A percentile compares a stretch with the other conserved stretches of the same genome.
Evolutionary conservation across 140 eudicot genomes (phyloP).

Genomic region (Stevia rebaudiana): DNA sequence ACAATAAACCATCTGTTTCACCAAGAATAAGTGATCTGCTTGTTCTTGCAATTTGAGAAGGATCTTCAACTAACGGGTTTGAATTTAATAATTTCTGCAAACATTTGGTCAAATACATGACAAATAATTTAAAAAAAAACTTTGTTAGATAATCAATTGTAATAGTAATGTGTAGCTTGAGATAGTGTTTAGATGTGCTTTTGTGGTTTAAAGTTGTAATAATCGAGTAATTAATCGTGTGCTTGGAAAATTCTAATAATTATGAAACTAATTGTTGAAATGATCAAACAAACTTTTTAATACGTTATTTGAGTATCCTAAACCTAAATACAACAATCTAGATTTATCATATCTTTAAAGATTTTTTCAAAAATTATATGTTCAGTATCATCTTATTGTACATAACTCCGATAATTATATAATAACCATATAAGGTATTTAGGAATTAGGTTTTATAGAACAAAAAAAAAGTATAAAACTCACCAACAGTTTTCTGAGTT

Average conservation of each 20-base stretch:
- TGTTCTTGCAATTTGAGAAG: conserved; percentile 72
- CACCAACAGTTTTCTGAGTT: conserved; percentile 77
- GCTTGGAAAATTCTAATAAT: not conserved
- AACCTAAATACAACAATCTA: not conserved
- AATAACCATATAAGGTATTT: not conserved
- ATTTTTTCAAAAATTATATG: not conserved
- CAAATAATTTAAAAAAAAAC: not conserved
- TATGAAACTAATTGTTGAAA: not conserved
- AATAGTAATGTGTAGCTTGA: not conserved
- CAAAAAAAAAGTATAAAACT: conserved; percentile 27
- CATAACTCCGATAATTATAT: not conserved
- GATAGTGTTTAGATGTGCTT: not conserved
- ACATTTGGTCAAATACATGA: conserved; percentile 27
- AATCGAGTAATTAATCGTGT: not conserved
- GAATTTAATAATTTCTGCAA: conserved; percentile 75
- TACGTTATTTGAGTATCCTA: not conserved
- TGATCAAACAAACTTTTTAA: not conserved
- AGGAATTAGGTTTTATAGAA: not conserved
- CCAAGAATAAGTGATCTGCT: conserved; percentile 51
- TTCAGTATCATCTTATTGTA: not conserved
- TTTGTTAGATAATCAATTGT: not conserved
- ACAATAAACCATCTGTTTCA: conserved; percentile 53
- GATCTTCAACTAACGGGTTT: conserved; percentile 72
- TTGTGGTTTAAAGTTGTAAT: not conserved
- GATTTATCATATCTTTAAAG: not conserved